Base-by-base conservation (phyloP, 176 grass and related monocot species). In the Tillandsia fasciculata region DNA sequence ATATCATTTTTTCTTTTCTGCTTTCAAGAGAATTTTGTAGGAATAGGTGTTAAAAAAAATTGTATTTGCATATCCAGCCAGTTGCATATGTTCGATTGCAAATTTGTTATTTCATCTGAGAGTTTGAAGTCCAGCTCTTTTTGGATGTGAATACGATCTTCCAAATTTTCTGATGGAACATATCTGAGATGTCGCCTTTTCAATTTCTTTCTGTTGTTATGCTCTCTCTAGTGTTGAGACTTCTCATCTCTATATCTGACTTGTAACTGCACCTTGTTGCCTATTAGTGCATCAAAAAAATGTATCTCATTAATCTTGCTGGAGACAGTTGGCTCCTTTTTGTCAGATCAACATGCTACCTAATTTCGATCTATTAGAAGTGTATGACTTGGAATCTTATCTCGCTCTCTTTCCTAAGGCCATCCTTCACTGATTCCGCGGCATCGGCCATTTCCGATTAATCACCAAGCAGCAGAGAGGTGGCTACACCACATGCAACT, bases 401-500 rank as follows among this genome's bases (percentile, higher is more conserved):
- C 8, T 1, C 63, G 3, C 59, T 49, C 72, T 73, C 28, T 51
- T 33, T 3, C 79, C 78, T 8, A 64, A 99, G 94, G 94, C 51
- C 94, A 99, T 82, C 94, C 94, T 83, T 87, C 94, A 18, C 69
- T 99, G 73, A 99, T 93, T 79, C 87, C 18, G 67, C 74, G 89
- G 17, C 94, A 99, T 74, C 73, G 81, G 42, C 82, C 89, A 63
- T 99, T 99, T 73, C 67, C 73, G 50, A 87, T 99, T 28, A 93
- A 87, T 10, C 94, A 83, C 58, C 79, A n/a, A 72, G 89, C 94
- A 68, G 94, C 94, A 9, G 94, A 99, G 82, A 77, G 90, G 49
- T 99, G 94, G 94, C 26, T 99, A 10, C 75, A 93, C 58, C 94
- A 99, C 72, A 99, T 99, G 94, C 82, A 90, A 70, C 90, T 87